These are phyloP conservation scores for Trypanosoma brucei DNA, from an alignment of 208 protist genomes.

Conservation along the genomic window DNA sequence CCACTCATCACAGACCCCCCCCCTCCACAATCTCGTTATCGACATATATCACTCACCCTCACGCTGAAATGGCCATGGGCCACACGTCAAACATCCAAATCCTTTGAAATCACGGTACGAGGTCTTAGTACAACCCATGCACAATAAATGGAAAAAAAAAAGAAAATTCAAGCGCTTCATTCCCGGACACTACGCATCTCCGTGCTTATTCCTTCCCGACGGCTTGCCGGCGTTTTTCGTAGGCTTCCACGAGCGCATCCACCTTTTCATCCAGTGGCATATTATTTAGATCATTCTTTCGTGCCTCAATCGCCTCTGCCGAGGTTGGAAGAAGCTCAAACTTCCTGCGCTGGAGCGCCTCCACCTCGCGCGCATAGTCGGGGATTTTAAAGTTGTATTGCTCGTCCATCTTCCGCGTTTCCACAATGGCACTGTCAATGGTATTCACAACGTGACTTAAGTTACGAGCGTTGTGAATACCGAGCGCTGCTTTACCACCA, in stretches of 20 bases:
- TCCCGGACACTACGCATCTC: too few relatives aligned
- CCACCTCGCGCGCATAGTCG: constrained; percentile 59
- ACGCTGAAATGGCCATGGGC: too few relatives aligned
- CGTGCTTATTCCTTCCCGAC: constrained; percentile 32
- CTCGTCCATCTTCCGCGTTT: constrained; percentile 69
- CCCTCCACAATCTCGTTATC: too few relatives aligned
- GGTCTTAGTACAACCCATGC: too few relatives aligned
- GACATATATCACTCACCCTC: too few relatives aligned
- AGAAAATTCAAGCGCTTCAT: too few relatives aligned
- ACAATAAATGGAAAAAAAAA: too few relatives aligned
- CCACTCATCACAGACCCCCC: too few relatives aligned
- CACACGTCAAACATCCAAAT: too few relatives aligned
- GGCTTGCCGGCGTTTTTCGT: constrained; percentile 46
- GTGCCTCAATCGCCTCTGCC: constrained; percentile 26
- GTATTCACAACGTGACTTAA: constrained; percentile 40
- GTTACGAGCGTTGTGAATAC: constrained; percentile 51
- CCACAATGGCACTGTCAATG: constrained; percentile 58
- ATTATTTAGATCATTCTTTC: constrained; percentile 23
- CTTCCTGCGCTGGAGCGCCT: constrained; percentile 53
- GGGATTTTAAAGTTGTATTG: constrained; percentile 51
- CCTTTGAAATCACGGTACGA: too few relatives aligned
- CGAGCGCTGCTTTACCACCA: constrained; percentile 66
- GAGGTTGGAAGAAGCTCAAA: constrained; percentile 50
- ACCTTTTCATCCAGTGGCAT: constrained; percentile 43
- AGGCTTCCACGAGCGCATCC: constrained; percentile 57